Conservation (phyloP, 208 protist genomes). For the Crithidia brevicula region DNA sequence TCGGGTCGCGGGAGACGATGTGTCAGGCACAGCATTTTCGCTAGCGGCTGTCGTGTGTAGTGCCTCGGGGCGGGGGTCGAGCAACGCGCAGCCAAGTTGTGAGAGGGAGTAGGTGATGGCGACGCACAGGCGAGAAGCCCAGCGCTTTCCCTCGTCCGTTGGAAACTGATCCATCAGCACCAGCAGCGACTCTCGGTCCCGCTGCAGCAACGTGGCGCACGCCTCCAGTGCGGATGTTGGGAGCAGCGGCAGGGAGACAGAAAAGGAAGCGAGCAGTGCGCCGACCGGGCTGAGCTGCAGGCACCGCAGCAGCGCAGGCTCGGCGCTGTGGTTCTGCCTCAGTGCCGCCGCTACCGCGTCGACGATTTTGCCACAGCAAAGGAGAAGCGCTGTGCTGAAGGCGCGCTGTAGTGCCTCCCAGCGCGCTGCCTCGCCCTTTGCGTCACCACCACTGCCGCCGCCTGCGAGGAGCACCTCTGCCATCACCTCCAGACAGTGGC, state of each 20-base stretch:
- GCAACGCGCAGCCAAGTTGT: constrained; percentile 73
- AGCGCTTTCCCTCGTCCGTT: constrained; percentile 26
- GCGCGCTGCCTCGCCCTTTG: constrained; percentile 3
- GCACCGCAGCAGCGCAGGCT: constrained; percentile 42
- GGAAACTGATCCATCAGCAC: constrained; percentile 47
- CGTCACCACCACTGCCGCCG: constrained; percentile 1
- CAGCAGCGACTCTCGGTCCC: constrained; percentile 71
- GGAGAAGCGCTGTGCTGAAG: constrained; percentile 77
- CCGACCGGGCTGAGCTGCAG: constrained; percentile 74
- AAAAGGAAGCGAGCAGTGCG: constrained; percentile 78
- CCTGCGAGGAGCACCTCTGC: constrained; percentile 71
- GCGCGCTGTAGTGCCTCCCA: constrained; percentile 38
- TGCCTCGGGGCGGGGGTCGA: constrained; percentile 26
- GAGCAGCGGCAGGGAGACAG: constrained; percentile 75
- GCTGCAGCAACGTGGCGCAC: constrained; percentile 54
- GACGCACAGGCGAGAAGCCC: constrained; percentile 63
- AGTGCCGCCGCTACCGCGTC: constrained; percentile 55
- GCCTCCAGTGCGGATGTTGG: constrained; percentile 56
- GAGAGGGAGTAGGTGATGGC: constrained; percentile 78
- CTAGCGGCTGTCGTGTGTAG: constrained; percentile 6
- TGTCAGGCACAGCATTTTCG: background rate
- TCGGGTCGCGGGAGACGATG: background rate
- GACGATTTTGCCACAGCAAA: constrained; percentile 66
- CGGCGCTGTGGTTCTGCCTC: constrained; percentile 47
- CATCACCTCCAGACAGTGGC: constrained; percentile 79